Percentiles rank a stretch among this genome's conserved stretches.
phyloP scores from a whole-genome alignment of 805 yeast genomes.

The Ogataea neopini region DNA sequence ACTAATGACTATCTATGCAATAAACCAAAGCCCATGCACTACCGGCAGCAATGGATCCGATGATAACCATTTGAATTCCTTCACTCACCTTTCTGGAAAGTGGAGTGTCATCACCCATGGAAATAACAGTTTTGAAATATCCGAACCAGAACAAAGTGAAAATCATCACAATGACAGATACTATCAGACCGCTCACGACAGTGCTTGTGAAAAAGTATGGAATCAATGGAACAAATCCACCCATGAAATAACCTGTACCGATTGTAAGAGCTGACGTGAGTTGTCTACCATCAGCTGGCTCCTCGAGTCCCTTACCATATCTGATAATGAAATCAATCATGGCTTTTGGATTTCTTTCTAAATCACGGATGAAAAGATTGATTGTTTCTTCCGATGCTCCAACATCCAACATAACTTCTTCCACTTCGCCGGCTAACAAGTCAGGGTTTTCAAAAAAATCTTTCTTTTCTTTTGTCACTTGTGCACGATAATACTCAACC shows the following conservation, averaged over 20 bases:
- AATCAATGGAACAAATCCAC: slow-evolving; percentile 87
- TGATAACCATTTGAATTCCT: slow-evolving; percentile 89
- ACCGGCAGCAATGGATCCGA: slow-evolving; percentile 97
- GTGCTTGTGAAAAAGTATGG: slow-evolving; percentile 84
- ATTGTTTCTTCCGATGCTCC: slow-evolving; percentile 74
- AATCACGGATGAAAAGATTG: slow-evolving; percentile 69
- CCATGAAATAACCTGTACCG: slow-evolving; percentile 84
- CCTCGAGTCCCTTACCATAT: slow-evolving; percentile 90
- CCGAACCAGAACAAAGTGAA: slow-evolving; percentile 88
- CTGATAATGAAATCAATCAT: slow-evolving; percentile 86
- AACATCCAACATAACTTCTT: slow-evolving; percentile 76
- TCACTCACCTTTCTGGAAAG: slow-evolving; percentile 60
- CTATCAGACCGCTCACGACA: slow-evolving; percentile 74
- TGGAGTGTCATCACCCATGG: slow-evolving; percentile 81
- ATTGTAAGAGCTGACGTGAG: slow-evolving; percentile 85
- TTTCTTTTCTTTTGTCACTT: slow-evolving; percentile 69
- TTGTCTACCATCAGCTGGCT: slow-evolving; percentile 92
- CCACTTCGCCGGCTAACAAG: slow-evolving; percentile 71
- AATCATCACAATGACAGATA: slow-evolving; percentile 78
- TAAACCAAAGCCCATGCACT: slow-evolving; percentile 93
- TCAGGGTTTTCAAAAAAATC: slow-evolving; percentile 66
- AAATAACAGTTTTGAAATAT: slow-evolving; percentile 75
- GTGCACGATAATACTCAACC: slow-evolving; percentile 68
- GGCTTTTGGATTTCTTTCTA: slow-evolving; percentile 73
- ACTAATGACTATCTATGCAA: slow-evolving; percentile 50